Percentiles rank a stretch among this genome's conserved stretches.
phyloP scores from a whole-genome alignment of 257 asterid genomes.

The Solanum chaucha region DNA sequence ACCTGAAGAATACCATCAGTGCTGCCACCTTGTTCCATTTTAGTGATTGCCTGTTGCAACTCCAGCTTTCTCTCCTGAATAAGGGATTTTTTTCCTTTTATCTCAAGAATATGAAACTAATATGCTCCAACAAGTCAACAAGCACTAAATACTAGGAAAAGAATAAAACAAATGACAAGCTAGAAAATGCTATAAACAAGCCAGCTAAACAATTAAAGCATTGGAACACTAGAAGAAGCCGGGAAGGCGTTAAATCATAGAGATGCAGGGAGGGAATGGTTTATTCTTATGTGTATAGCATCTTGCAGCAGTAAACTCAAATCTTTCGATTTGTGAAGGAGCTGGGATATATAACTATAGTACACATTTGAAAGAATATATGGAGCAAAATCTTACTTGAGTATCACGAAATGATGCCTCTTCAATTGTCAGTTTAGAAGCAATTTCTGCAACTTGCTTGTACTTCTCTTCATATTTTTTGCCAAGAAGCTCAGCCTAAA shows the following conservation, averaged over 20 bases:
- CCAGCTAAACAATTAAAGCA: neutral
- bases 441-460: constrained; percentile 89
- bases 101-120: neutral
- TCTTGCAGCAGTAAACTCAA: neutral
- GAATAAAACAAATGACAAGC: neutral
- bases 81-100: neutral
- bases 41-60: constrained; percentile 78
- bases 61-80: constrained; percentile 85
- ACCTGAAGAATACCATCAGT: constrained; percentile 99
- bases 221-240: neutral
- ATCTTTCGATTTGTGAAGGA: neutral
- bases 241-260: neutral
- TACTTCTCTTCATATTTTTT: constrained; percentile 94
- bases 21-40: constrained; percentile 99
- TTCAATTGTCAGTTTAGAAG: constrained; percentile 85
- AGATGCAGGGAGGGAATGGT: neutral
- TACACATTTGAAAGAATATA: neutral
- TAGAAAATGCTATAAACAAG: neutral
- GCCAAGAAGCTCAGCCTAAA: constrained; percentile 76
- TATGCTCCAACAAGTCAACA: neutral
- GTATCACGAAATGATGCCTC: constrained; percentile 90
- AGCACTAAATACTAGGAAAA: neutral
- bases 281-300: neutral
- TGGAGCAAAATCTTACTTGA: constrained; percentile 37
- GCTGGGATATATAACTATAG: neutral